phyloP scores from a whole-genome alignment of 2,329 filamentous ascomycete species.

The Hypoxylon sp. region DNA sequence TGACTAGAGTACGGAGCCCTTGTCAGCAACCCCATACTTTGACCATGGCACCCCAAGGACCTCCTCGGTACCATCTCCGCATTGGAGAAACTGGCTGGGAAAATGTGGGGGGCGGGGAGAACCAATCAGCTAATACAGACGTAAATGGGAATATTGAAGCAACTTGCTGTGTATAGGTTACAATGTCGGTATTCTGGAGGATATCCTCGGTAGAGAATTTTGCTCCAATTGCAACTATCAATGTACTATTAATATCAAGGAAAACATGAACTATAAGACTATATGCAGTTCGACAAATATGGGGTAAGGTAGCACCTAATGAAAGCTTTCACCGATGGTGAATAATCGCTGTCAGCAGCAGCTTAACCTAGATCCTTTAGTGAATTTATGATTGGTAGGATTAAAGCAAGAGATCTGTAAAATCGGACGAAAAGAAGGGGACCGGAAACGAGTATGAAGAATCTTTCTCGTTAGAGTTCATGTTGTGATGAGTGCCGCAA shows the following conservation, averaged over 20 bases:
- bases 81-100: slow-evolving; percentile 54
- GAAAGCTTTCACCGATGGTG: slow-evolving; percentile 1
- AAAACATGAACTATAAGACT: not conserved
- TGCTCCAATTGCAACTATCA: not conserved
- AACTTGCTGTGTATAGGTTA: slow-evolving; percentile 18
- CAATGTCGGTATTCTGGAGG: slow-evolving; percentile 27
- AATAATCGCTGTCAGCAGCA: slow-evolving; percentile 2
- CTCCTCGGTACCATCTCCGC: slow-evolving; percentile 53
- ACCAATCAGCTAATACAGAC: slow-evolving; percentile 37
- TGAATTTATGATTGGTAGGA: slow-evolving; percentile 17
- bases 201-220: slow-evolving; percentile 13
- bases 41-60: slow-evolving; percentile 8
- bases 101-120: slow-evolving; percentile 49
- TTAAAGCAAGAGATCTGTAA: not conserved
- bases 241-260: not conserved
- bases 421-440: slow-evolving; percentile 1
- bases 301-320: not conserved
- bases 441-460: slow-evolving; percentile 3
- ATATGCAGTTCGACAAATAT: not conserved
- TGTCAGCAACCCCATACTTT: slow-evolving; percentile 42
- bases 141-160: slow-evolving; percentile 25
- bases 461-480: not conserved
- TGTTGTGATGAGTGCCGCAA: slow-evolving; percentile 1
- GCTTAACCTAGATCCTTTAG: slow-evolving; percentile 6
- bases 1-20: slow-evolving; percentile 15